phyloP scores from a whole-genome alignment of 139 green algal genomes.

The Trebouxia sp. region DNA sequence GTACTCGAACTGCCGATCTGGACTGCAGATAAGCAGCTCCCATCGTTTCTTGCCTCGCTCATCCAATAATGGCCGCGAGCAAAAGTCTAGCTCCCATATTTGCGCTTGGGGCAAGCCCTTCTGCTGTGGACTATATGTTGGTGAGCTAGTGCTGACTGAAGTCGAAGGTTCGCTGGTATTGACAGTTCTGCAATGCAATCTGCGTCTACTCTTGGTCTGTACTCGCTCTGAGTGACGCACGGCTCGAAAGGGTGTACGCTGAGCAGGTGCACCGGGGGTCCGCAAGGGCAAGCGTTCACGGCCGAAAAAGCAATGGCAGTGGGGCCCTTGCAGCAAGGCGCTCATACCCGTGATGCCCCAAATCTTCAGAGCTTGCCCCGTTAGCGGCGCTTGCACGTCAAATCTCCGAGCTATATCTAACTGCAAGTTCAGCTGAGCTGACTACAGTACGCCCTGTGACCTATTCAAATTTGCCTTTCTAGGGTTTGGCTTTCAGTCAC shows the following conservation, averaged over 20 bases:
- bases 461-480: not conserved
- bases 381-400: too few relatives aligned
- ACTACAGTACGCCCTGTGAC: too few relatives aligned
- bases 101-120: constrained; percentile 16
- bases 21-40: constrained; percentile 94
- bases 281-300: not conserved
- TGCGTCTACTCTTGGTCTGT: not conserved
- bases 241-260: not conserved
- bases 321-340: not conserved
- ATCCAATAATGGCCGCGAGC: constrained; percentile 92
- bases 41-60: constrained; percentile 98
- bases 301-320: not conserved
- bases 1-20: constrained; percentile 83
- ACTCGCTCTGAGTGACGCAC: not conserved
- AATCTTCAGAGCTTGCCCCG: too few relatives aligned
- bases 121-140: constrained; percentile 10
- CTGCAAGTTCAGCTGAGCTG: not conserved
- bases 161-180: constrained; percentile 4
- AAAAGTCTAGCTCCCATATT: constrained; percentile 98
- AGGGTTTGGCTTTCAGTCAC: too few relatives aligned
- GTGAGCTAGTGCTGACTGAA: not conserved
- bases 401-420: not conserved
- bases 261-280: not conserved
- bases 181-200: not conserved
- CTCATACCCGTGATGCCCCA: not conserved